Conservation (phyloP, 2,329 filamentous ascomycete genomes). For the Trichoderma atrobrunneum region DNA sequence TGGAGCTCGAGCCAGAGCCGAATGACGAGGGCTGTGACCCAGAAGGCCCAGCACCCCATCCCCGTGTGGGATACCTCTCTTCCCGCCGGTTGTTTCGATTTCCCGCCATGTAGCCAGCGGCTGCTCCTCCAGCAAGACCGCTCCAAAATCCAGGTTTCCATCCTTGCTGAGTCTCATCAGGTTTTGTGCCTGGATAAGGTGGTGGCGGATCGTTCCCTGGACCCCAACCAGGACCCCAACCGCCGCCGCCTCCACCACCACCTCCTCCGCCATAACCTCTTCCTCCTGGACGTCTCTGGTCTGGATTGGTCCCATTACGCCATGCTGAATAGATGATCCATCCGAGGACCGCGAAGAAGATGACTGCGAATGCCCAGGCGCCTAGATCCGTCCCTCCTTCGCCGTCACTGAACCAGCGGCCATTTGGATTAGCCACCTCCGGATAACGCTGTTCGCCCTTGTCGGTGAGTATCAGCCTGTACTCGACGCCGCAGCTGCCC, state of each 20-base stretch:
- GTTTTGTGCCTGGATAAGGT: slow-evolving; percentile 41
- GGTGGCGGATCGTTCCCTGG: slow-evolving; percentile 53
- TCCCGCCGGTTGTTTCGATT: slow-evolving; percentile 27
- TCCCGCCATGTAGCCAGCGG: slow-evolving; percentile 61
- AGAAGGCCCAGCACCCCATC: slow-evolving; percentile 23
- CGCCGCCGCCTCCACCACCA: slow-evolving; percentile 38
- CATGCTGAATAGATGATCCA: slow-evolving; percentile 62
- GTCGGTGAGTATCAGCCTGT: slow-evolving; percentile 74
- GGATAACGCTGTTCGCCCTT: slow-evolving; percentile 71
- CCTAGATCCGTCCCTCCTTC: slow-evolving; percentile 33
- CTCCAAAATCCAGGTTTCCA: slow-evolving; percentile 77
- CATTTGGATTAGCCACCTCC: slow-evolving; percentile 41
- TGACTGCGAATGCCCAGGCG: slow-evolving; percentile 53
- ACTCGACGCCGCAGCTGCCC: slow-evolving; percentile 91
- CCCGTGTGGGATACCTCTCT: slow-evolving; percentile 33
- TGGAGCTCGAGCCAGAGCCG: slow-evolving; percentile 30
- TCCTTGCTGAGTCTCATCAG: slow-evolving; percentile 11
- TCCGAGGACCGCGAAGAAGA: slow-evolving; percentile 58
- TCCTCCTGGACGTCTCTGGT: slow-evolving; percentile 27
- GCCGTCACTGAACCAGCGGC: slow-evolving; percentile 34
- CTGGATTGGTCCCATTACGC: slow-evolving; percentile 20
- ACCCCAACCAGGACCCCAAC: slow-evolving; percentile 38
- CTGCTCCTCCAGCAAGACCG: slow-evolving; percentile 64
- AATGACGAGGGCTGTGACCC: slow-evolving; percentile 27
- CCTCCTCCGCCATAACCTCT: slow-evolving; percentile 25